Evolutionary conservation across 2,329 filamentous ascomycete genomes (phyloP).

Genomic region (Xylogone sp.): DNA sequence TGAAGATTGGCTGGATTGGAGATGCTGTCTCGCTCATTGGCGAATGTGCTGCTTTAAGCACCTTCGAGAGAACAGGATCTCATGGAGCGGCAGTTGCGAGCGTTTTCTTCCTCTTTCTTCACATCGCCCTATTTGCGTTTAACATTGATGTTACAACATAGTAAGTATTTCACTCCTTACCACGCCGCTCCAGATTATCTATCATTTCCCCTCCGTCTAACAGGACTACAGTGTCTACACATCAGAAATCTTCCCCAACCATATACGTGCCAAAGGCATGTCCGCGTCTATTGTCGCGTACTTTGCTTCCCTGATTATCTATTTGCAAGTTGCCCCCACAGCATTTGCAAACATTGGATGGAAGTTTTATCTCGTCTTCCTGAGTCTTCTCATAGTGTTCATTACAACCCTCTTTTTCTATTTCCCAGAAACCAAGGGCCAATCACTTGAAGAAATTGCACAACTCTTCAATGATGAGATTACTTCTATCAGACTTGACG

Average conservation of each 20-base stretch:
- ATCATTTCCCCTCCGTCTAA: not conserved
- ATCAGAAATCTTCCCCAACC: conserved; percentile 28
- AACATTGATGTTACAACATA: not conserved
- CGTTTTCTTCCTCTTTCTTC: conserved; percentile 10
- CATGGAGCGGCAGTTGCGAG: not conserved
- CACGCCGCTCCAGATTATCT: not conserved
- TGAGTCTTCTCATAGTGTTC: not conserved
- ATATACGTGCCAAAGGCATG: conserved; percentile 25
- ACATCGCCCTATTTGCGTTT: conserved; percentile 7
- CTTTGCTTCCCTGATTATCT: conserved; percentile 4
- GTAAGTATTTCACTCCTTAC: not conserved
- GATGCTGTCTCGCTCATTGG: not conserved
- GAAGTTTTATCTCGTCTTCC: conserved; percentile 9
- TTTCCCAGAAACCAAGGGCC: conserved; percentile 1
- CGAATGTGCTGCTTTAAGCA: not conserved
- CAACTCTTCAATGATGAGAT: conserved; percentile 1
- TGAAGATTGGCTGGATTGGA: conserved; percentile 1
- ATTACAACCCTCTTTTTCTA: conserved; percentile 1
- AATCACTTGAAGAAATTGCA: conserved; percentile 3
- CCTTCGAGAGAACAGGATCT: not conserved
- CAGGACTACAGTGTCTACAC: conserved; percentile 21
- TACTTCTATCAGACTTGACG: not conserved
- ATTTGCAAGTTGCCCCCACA: conserved; percentile 2
- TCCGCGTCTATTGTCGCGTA: conserved; percentile 23
- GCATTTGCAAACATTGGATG: conserved; percentile 6